phyloP scores from a whole-genome alignment of 192 early-diverging fungal genomes.

The Linnemannia schmuckeri region DNA sequence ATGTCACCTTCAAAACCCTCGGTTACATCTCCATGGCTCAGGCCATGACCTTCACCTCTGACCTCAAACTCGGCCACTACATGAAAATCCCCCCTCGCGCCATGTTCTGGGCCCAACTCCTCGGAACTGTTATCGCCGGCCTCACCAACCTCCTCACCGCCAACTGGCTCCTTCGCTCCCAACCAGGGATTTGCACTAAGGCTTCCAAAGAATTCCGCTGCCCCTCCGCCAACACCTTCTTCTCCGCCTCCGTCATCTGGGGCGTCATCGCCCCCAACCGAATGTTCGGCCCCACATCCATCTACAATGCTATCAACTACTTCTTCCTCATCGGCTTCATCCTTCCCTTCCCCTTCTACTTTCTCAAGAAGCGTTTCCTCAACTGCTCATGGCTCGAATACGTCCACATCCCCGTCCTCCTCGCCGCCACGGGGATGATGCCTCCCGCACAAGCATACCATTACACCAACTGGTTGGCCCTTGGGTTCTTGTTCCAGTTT shows the following conservation, averaged over 20 bases:
- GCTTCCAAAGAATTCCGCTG: slow-evolving; percentile 59
- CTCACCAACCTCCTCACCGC: slow-evolving; percentile 66
- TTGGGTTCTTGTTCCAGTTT: slow-evolving; percentile 69
- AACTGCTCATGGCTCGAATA: slow-evolving; percentile 46
- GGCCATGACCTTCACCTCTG: slow-evolving; percentile 75
- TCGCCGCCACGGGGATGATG: slow-evolving; percentile 66
- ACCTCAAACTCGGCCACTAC: slow-evolving; percentile 77
- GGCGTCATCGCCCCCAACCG: slow-evolving; percentile 78
- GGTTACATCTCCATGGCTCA: slow-evolving; percentile 77
- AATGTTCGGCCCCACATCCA: slow-evolving; percentile 67
- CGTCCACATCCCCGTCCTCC: slow-evolving; percentile 70
- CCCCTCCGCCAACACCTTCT: slow-evolving; percentile 68
- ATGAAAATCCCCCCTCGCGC: slow-evolving; percentile 43
- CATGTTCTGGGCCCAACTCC: slow-evolving; percentile 75
- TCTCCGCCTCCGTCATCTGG: slow-evolving; percentile 80
- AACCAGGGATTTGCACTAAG: slow-evolving; percentile 56
- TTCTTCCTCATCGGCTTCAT: slow-evolving; percentile 68
- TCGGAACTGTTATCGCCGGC: slow-evolving; percentile 71
- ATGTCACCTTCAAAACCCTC: slow-evolving; percentile 72
- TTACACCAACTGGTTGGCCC: slow-evolving; percentile 56
- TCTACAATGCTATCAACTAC: slow-evolving; percentile 60
- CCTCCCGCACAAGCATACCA: slow-evolving; percentile 66
- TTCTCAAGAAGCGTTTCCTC: slow-evolving; percentile 67
- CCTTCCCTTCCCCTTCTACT: slow-evolving; percentile 70
- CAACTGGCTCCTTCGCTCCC: slow-evolving; percentile 57